phyloP scores from a whole-genome alignment of 306 rosid genomes.

The Mimosa pudica region DNA sequence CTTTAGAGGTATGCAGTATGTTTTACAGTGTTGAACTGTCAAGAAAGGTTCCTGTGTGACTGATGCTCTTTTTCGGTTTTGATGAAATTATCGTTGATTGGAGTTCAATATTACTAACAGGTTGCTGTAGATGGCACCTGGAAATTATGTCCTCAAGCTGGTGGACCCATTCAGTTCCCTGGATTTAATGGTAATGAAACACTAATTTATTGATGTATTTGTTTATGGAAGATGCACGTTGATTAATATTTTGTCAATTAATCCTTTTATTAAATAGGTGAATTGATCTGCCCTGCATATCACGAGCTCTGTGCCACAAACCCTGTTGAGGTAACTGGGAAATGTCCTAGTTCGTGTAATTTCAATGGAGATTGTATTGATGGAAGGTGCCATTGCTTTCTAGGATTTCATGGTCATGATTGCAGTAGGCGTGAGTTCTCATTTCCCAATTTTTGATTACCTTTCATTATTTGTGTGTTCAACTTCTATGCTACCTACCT shows the following conservation, averaged over 20 bases:
- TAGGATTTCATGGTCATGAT: conserved; percentile 79
- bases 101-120: conserved; percentile 44
- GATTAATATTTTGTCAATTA: conserved; percentile 22
- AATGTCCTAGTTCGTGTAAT: conserved; percentile 72
- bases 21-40: conserved; percentile 15
- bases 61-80: conserved; percentile 4
- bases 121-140: conserved; percentile 92
- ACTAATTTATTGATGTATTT: not conserved
- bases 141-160: conserved; percentile 85
- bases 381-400: conserved; percentile 84
- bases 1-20: conserved; percentile 81
- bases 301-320: conserved; percentile 76
- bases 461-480: not conserved
- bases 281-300: conserved; percentile 82
- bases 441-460: conserved; percentile 27
- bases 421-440: conserved; percentile 80
- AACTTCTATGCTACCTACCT: conserved; percentile 35
- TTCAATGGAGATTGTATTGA: conserved; percentile 95
- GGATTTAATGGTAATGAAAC: conserved; percentile 73
- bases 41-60: not conserved
- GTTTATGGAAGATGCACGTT: not conserved
- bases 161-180: conserved; percentile 83
- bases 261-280: conserved; percentile 56
- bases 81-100: conserved; percentile 7
- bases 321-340: conserved; percentile 54